Evolutionary conservation across 148 eudicot species (phyloP).

Genomic region (Rhododendron ovatum): DNA sequence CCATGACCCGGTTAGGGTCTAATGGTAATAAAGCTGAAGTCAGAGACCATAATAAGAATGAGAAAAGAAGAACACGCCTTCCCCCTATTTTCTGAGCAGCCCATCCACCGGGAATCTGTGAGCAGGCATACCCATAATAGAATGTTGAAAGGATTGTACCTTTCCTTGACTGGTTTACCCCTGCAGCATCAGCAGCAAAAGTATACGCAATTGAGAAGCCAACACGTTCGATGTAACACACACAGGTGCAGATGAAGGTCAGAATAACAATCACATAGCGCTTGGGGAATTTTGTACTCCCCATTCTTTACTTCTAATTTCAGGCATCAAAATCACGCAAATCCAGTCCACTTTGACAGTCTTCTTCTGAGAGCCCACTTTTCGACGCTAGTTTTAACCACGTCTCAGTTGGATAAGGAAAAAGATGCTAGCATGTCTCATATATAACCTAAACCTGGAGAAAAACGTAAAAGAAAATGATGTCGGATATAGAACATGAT

Average conservation of each 20-base stretch:
- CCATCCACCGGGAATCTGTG: slow-evolving; percentile 98
- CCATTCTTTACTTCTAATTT: slow-evolving; percentile 13
- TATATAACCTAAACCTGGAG: background rate
- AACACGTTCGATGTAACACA: slow-evolving; percentile 92
- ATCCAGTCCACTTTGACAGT: background rate
- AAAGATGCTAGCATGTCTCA: background rate
- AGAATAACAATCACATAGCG: slow-evolving; percentile 78
- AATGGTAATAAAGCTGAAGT: slow-evolving; percentile 47
- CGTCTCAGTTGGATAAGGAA: background rate
- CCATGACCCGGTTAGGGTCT: slow-evolving; percentile 57
- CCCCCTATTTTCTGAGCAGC: slow-evolving; percentile 96
- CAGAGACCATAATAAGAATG: slow-evolving; percentile 77
- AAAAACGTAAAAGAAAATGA: background rate
- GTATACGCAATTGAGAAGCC: slow-evolving; percentile 90
- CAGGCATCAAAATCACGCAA: background rate
- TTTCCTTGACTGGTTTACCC: slow-evolving; percentile 59
- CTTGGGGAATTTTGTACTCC: slow-evolving; percentile 50
- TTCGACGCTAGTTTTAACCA: background rate
- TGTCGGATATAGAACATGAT: background rate
- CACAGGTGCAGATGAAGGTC: slow-evolving; percentile 81
- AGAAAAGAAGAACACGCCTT: slow-evolving; percentile 81
- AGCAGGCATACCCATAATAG: slow-evolving; percentile 88
- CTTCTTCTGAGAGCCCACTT: background rate
- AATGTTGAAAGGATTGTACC: slow-evolving; percentile 89
- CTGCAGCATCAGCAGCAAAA: slow-evolving; percentile 25